Percentiles rank a stretch among this genome's conserved stretches.
These are phyloP conservation scores for Hypoxylon sp. DNA, from an alignment of 2,329 filamentous ascomycete genomes.

Conservation along the genomic window DNA sequence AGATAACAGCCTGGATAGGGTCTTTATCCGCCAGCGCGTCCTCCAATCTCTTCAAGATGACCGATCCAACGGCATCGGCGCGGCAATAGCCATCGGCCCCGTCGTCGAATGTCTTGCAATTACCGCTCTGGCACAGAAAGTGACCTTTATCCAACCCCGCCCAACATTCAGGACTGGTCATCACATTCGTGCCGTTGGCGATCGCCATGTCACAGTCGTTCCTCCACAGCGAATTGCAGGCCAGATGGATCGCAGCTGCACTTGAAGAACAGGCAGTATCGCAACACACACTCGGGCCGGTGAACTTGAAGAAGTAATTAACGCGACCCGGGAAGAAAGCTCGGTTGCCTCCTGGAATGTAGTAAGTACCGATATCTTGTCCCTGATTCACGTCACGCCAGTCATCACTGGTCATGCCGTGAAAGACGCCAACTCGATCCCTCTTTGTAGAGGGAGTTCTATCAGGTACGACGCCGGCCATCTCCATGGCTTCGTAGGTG, in stretches of 20 bases:
- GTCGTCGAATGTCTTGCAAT: slow-evolving; percentile 42
- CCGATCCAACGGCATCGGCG: slow-evolving; percentile 37
- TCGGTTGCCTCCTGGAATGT: slow-evolving; percentile 52
- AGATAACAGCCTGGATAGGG: slow-evolving; percentile 67
- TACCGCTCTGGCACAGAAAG: slow-evolving; percentile 57
- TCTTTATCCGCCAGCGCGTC: slow-evolving; percentile 42
- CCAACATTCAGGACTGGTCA: slow-evolving; percentile 70
- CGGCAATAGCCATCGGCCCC: slow-evolving; percentile 42
- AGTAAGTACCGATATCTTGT: slow-evolving; percentile 65
- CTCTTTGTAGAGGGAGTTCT: slow-evolving; percentile 19
- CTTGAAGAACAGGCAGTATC: slow-evolving; percentile 52
- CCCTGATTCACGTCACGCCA: slow-evolving; percentile 74
- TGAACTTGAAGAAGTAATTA: slow-evolving; percentile 53
- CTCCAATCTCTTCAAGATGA: slow-evolving; percentile 44
- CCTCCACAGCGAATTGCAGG: slow-evolving; percentile 71
- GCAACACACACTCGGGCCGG: slow-evolving; percentile 47
- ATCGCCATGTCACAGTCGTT: slow-evolving; percentile 73
- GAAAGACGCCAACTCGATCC: slow-evolving; percentile 38
- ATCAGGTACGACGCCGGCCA: slow-evolving; percentile 60
- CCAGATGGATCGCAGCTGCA: slow-evolving; percentile 43
- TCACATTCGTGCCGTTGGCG: slow-evolving; percentile 51
- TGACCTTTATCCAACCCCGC: slow-evolving; percentile 71
- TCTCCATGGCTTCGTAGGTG: slow-evolving; percentile 76
- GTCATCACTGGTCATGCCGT: slow-evolving; percentile 42
- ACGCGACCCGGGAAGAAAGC: slow-evolving; percentile 56